These are phyloP conservation scores for Eleusine indica DNA, from an alignment of 176 grass and related monocot genomes.

Conservation along the genomic window DNA sequence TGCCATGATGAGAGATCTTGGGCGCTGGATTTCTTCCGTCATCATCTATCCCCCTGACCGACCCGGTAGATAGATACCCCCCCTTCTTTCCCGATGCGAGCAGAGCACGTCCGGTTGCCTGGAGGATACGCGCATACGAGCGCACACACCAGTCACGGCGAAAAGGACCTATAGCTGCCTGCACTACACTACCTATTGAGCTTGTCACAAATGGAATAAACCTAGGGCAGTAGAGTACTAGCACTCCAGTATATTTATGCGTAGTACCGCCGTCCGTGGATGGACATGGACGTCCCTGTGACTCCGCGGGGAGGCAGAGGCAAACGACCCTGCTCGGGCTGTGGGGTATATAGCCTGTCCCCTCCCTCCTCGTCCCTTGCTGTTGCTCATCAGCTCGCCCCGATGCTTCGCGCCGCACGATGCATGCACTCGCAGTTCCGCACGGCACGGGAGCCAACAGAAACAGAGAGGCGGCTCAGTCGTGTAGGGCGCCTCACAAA, in stretches of 20 bases:
- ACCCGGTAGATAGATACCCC: background rate
- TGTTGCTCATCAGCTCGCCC: too few relatives aligned
- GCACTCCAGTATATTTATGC: background rate
- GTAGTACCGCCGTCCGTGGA: background rate
- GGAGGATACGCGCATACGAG: background rate
- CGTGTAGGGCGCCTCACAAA: background rate
- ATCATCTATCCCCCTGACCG: background rate
- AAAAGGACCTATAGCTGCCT: constrained; percentile 8
- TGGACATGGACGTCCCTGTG: constrained; percentile 21
- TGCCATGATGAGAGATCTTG: constrained; percentile 49
- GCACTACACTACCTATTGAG: background rate
- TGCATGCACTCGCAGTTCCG: background rate
- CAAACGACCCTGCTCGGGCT: background rate
- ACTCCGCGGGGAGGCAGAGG: background rate
- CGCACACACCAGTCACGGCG: background rate
- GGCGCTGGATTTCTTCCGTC: constrained; percentile 43
- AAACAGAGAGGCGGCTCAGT: background rate
- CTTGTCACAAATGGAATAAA: constrained; percentile 28
- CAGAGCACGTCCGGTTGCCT: constrained; percentile 14
- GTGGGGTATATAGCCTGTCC: background rate
- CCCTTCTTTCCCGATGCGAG: background rate
- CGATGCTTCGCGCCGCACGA: background rate
- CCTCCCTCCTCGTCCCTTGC: background rate
- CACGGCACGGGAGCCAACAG: background rate
- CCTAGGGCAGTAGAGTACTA: background rate